Conservation (phyloP, 192 early-diverging fungal species). For the Phycomyces blakesleeanus region DNA sequence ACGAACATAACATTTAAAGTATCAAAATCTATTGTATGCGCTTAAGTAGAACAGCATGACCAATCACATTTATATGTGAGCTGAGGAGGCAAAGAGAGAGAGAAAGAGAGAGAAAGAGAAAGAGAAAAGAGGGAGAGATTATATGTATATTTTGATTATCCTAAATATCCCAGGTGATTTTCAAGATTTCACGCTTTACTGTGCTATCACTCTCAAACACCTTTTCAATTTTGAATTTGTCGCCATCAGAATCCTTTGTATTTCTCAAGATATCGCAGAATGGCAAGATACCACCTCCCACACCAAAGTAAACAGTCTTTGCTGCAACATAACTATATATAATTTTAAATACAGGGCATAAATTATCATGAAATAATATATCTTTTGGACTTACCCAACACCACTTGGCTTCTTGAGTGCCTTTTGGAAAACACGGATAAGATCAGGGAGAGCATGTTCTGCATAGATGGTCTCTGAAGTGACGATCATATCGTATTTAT, state of each 20-base stretch:
- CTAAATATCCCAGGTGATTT: conserved; percentile 33
- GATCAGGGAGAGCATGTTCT: conserved; percentile 52
- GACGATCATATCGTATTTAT: conserved; percentile 69
- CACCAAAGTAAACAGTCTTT: conserved; percentile 94
- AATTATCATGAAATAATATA: no score
- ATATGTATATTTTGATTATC: not conserved
- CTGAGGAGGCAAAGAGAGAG: no score
- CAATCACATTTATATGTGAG: no score
- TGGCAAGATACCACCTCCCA: conserved; percentile 75
- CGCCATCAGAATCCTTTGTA: conserved; percentile 26
- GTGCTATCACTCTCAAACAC: conserved; percentile 37
- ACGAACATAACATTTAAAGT: no score
- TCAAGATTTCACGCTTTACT: conserved; percentile 37
- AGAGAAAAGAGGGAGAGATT: no score
- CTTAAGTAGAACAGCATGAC: no score
- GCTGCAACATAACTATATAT: conserved; percentile 86
- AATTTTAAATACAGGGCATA: no score
- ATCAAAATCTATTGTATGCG: no score
- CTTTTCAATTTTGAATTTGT: conserved; percentile 26
- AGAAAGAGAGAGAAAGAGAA: no score
- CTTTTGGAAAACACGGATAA: conserved; percentile 61
- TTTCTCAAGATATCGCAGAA: conserved; percentile 64
- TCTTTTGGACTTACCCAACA: conserved; percentile 35
- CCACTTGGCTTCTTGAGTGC: conserved; percentile 47
- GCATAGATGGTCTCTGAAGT: conserved; percentile 80